phyloP scores from a whole-genome alignment of 768 basidiomycete genomes.

The Epithele typhae region DNA sequence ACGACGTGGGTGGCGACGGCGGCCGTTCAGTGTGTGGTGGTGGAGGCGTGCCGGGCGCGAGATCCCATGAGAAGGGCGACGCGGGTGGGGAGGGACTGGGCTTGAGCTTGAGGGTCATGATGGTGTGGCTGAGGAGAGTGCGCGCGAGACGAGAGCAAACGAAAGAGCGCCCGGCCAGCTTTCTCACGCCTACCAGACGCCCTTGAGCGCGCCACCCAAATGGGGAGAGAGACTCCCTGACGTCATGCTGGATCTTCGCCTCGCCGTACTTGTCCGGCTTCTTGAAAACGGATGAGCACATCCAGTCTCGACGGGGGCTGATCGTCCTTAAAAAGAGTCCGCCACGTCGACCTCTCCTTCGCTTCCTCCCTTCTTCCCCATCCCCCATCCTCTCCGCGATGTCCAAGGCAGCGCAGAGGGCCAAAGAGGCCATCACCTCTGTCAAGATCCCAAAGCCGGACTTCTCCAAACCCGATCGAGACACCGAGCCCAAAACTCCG shows the following conservation, averaged over 20 bases:
- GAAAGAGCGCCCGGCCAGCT: neutral
- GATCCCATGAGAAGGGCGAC: slow-evolving; percentile 64
- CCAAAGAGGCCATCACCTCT: slow-evolving; percentile 7
- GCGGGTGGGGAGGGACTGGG: slow-evolving; percentile 33
- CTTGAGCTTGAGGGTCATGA: slow-evolving; percentile 42
- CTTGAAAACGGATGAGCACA: slow-evolving; percentile 3
- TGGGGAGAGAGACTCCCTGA: slow-evolving; percentile 5
- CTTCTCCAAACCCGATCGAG: slow-evolving; percentile 53
- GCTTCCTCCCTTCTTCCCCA: slow-evolving; percentile 2
- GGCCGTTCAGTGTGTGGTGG: slow-evolving; percentile 35
- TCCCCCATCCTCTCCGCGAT: neutral
- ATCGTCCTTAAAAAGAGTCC: slow-evolving; percentile 7
- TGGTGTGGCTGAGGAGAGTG: neutral
- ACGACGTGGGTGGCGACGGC: slow-evolving; percentile 75
- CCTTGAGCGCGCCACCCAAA: neutral
- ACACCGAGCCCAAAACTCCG: no score
- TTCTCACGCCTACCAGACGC: slow-evolving; percentile 2
- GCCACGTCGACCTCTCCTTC: slow-evolving; percentile 1
- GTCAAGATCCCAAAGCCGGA: slow-evolving; percentile 18
- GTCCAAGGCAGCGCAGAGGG: slow-evolving; percentile 13
- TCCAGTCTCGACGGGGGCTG: slow-evolving; percentile 1
- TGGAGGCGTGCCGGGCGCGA: slow-evolving; percentile 25
- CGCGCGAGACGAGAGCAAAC: neutral
- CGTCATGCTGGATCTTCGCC: slow-evolving; percentile 11
- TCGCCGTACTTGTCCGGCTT: neutral